phyloP scores from a whole-genome alignment of 495 filamentous ascomycete species.

The Aspergillus cristatus region DNA sequence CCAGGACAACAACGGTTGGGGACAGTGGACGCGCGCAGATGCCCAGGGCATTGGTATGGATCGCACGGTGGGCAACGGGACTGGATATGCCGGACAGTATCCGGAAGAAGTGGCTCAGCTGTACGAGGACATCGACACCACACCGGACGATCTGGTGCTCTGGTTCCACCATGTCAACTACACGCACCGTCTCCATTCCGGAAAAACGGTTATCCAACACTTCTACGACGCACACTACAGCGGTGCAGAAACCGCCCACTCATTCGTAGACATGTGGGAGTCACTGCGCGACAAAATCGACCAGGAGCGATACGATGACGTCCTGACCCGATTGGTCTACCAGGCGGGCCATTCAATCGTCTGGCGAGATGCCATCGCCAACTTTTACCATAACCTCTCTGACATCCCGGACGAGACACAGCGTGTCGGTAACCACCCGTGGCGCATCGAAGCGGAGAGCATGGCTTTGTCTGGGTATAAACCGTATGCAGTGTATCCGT shows the following conservation, averaged over 20 bases:
- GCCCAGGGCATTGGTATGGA: conserved; percentile 57
- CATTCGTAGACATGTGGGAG: conserved; percentile 46
- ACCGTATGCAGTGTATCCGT: conserved; percentile 38
- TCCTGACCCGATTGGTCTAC: conserved; percentile 47
- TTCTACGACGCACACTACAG: conserved; percentile 66
- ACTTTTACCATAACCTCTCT: conserved; percentile 53
- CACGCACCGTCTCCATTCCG: conserved; percentile 52
- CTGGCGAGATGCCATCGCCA: conserved; percentile 56
- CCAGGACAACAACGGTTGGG: conserved; percentile 61
- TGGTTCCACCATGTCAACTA: conserved; percentile 74
- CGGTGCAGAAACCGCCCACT: conserved; percentile 50
- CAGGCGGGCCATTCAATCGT: conserved; percentile 62
- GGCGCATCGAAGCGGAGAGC: conserved; percentile 55
- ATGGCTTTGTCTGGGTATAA: conserved; percentile 51
- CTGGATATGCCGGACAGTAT: conserved; percentile 57
- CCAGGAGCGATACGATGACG: conserved; percentile 49
- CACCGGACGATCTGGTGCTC: conserved; percentile 58
- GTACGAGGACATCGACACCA: conserved; percentile 54
- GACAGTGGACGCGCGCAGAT: conserved; percentile 65
- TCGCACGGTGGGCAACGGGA: conserved; percentile 57
- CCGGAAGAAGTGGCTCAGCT: conserved; percentile 44
- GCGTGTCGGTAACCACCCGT: conserved; percentile 49
- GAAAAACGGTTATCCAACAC: conserved; percentile 66
- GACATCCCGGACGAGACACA: conserved; percentile 44
- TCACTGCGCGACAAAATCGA: conserved; percentile 49